phyloP scores from a whole-genome alignment of 1,284 basidiomycete genomes.

The Trichosporon faecale region DNA sequence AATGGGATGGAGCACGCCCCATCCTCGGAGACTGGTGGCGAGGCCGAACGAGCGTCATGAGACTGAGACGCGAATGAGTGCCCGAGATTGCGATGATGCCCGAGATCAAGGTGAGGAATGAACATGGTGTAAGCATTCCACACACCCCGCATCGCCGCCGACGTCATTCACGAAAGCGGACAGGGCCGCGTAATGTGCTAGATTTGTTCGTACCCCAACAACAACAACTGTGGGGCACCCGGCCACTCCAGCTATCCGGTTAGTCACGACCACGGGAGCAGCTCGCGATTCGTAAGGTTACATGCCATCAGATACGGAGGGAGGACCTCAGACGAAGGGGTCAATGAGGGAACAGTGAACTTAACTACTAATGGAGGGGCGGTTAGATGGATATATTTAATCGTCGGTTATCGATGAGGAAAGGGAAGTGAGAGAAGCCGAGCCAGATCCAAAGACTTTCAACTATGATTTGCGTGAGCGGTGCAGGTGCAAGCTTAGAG shows the following conservation, averaged over 20 bases:
- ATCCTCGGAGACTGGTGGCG: too few relatives aligned
- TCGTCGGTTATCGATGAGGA: neutral
- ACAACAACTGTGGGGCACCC: neutral
- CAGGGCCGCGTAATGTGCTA: neutral
- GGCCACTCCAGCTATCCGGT: neutral
- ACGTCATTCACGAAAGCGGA: neutral
- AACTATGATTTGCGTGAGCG: neutral
- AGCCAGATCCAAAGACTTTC: neutral
- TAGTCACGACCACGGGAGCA: neutral
- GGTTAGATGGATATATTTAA: neutral
- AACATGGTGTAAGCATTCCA: neutral
- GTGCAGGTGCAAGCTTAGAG: neutral
- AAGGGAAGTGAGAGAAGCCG: neutral
- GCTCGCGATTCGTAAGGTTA: slow-evolving; percentile 7
- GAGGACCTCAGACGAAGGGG: neutral
- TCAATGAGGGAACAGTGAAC: slow-evolving; percentile 8
- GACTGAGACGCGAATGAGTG: neutral
- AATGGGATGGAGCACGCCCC: too few relatives aligned
- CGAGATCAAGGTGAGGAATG: neutral
- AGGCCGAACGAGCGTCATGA: neutral
- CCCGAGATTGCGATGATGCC: too few relatives aligned
- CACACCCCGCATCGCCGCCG: too few relatives aligned
- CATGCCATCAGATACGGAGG: slow-evolving; percentile 7
- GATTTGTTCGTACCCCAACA: neutral
- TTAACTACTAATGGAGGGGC: slow-evolving; percentile 5